Percentiles rank a stretch among this genome's conserved stretches.
phyloP scores from a whole-genome alignment of 805 yeast genomes.

The Yarrowia sp. region DNA sequence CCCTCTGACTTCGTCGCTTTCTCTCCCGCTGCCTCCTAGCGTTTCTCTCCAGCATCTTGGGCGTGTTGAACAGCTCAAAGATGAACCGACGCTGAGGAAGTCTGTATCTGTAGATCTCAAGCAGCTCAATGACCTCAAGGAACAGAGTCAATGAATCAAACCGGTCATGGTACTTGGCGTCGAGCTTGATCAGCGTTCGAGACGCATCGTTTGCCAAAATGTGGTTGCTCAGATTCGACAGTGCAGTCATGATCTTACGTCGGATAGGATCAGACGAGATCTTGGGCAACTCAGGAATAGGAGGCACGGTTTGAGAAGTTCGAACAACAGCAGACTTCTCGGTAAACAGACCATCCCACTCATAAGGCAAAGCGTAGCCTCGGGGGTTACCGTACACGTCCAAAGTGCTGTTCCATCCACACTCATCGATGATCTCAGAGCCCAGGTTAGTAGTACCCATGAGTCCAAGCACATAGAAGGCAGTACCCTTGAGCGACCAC shows the following conservation, averaged over 20 bases:
- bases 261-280: conserved; percentile 42
- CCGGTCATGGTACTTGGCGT: conserved; percentile 57
- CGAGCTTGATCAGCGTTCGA: conserved; percentile 62
- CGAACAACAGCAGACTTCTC: not conserved
- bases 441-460: conserved; percentile 79
- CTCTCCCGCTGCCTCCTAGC: conserved; percentile 47
- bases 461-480: conserved; percentile 79
- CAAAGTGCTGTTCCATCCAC: conserved; percentile 69
- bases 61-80: conserved; percentile 66
- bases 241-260: conserved; percentile 46
- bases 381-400: conserved; percentile 53
- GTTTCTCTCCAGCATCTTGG: conserved; percentile 60
- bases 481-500: conserved; percentile 74
- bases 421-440: conserved; percentile 80
- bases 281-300: conserved; percentile 23
- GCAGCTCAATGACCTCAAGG: conserved; percentile 57
- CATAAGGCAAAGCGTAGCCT: conserved; percentile 55
- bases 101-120: conserved; percentile 66
- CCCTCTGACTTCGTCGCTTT: conserved; percentile 33
- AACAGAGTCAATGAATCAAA: conserved; percentile 66
- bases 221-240: conserved; percentile 65
- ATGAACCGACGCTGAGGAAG: conserved; percentile 69
- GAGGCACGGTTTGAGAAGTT: conserved; percentile 25
- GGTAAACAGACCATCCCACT: conserved; percentile 43
- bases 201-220: conserved; percentile 61